Evolutionary conservation across 441 rosid genomes (phyloP), one percentile per base, ranked within the genome.

Genomic region (Metrosideros polymorpha): DNA sequence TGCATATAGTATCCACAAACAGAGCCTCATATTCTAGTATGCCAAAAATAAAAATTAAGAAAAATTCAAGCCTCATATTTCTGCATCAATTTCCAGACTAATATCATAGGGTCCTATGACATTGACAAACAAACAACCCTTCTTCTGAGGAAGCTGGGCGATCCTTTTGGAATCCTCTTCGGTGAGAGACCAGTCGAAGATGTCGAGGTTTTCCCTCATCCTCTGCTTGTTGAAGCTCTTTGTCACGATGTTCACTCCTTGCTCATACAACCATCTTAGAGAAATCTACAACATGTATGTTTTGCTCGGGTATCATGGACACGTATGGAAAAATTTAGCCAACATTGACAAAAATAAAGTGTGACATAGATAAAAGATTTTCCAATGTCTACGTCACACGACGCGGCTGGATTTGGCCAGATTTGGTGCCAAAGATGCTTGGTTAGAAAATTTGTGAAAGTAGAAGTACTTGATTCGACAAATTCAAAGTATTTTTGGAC

Each of bases 191-290:
- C 52, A 88, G 49, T 85, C 86, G 53, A 88, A 83, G 82, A 88
- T 85, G 32, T 83, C 47, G 49, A 88, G 79, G 87, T 88, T 88
- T 30, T 88, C 85, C 76, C 49, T 85, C 89, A 85, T 88, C 85
- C 88, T 57, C 86, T 87, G 84, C 76, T 84, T 87, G 88, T 87
- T 49, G 86, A 12, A 84, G 86, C 88, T 88, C 85, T 85, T 88
- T 9, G 85, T 1, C 43, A 85, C 87, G 24, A 85, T 12, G 84
- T 87, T 88, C 85, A 85, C 89, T 47, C 89, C 87, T 85, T 88
- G 87, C 83, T 88, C 87, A 54, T 85, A 85, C 35, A 82, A 53
- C 89, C 89, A 88, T 45, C 89, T 51, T 19, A 88, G 83, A 3
- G 89, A 30, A 32, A 87, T 84, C 88, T 86, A 12, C 54, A 4